Conservation (phyloP, 2,329 filamentous ascomycete species). For the Penicillium expansum region DNA sequence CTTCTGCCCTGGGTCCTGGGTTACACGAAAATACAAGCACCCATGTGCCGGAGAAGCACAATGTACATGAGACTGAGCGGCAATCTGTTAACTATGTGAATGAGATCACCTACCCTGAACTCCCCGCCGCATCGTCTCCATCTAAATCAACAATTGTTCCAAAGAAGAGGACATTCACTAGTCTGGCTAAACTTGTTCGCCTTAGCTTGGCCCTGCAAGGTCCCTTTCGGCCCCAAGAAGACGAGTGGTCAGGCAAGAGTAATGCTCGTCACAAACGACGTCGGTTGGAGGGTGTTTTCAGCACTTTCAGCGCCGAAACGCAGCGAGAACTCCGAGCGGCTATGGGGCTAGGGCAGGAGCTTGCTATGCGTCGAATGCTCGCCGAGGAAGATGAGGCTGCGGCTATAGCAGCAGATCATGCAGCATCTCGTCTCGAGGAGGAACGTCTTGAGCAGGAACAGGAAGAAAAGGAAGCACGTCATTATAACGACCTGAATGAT, state of each 20-base stretch:
- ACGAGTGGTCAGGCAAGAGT: conserved; percentile 8
- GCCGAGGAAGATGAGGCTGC: conserved; percentile 11
- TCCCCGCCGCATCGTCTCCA: conserved; percentile 10
- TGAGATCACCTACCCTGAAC: conserved; percentile 16
- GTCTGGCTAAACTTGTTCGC: conserved; percentile 36
- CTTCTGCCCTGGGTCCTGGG: neutral
- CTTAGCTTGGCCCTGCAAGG: conserved; percentile 40
- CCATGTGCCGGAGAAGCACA: no score
- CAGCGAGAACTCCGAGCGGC: conserved; percentile 43
- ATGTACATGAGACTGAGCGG: neutral
- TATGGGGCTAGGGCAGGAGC: conserved; percentile 43
- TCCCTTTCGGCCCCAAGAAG: conserved; percentile 25
- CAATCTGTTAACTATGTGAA: neutral
- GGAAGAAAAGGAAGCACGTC: neutral
- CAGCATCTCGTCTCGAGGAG: conserved; percentile 1
- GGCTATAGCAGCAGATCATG: conserved; percentile 2
- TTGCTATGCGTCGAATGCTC: conserved; percentile 37
- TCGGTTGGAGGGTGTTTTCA: conserved; percentile 37
- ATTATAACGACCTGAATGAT: conserved; percentile 1
- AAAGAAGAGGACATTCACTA: conserved; percentile 24
- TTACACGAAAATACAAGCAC: neutral
- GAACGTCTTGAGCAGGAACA: neutral
- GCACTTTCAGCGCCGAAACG: conserved; percentile 38
- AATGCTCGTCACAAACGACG: conserved; percentile 17
- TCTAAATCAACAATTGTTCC: conserved; percentile 2